phyloP scores from a whole-genome alignment of 163 green algal genomes.

The Smithsoniella earleae region DNA sequence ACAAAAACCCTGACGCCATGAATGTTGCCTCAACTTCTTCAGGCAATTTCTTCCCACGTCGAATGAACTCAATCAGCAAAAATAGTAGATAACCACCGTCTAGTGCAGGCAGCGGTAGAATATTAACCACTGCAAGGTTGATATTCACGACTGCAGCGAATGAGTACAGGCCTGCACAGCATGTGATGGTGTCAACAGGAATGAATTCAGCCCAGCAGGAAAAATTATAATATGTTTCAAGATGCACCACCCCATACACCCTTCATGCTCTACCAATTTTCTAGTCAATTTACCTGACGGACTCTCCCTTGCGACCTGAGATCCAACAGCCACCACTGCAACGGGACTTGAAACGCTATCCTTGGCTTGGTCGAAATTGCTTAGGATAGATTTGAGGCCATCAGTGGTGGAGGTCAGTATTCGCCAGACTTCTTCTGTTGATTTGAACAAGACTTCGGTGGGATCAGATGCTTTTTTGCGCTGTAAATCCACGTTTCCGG shows the following conservation, averaged over 20 bases:
- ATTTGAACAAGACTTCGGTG: neutral
- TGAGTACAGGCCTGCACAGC: constrained; percentile 60
- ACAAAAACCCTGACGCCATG: constrained; percentile 63
- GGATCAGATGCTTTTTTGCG: constrained; percentile 38
- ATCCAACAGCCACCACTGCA: constrained; percentile 22
- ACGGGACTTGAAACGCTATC: constrained; percentile 18
- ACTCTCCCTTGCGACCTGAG: constrained; percentile 5
- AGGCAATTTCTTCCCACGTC: constrained; percentile 63
- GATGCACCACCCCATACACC: too few relatives aligned
- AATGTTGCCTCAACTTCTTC: constrained; percentile 63
- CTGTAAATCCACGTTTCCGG: constrained; percentile 49
- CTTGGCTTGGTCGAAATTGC: constrained; percentile 16
- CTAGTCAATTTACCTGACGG: constrained; percentile 40
- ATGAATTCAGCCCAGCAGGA: too few relatives aligned
- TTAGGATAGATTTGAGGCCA: neutral
- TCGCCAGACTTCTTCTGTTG: neutral
- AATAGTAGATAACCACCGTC: constrained; percentile 80
- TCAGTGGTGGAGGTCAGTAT: constrained; percentile 4
- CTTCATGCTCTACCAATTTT: too few relatives aligned
- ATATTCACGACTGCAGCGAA: constrained; percentile 89
- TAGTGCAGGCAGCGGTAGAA: constrained; percentile 72
- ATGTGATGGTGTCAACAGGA: too few relatives aligned
- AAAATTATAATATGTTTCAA: neutral
- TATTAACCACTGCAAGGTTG: constrained; percentile 84
- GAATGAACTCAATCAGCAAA: constrained; percentile 58